phyloP scores from a whole-genome alignment of 2,329 filamentous ascomycete species.

The Exophiala xenobiotica region DNA sequence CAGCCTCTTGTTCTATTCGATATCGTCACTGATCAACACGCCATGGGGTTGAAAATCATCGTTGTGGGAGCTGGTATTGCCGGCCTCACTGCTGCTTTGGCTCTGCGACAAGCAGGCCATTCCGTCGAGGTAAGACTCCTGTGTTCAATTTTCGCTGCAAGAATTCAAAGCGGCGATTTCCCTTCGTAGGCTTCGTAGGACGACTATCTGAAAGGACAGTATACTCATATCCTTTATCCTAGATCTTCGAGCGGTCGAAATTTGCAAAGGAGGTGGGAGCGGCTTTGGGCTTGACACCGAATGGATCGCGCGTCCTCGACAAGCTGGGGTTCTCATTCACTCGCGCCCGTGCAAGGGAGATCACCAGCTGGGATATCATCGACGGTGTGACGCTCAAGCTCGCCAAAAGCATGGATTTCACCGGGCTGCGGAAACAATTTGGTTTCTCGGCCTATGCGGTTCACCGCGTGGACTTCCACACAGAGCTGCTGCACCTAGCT shows the following conservation, averaged over 20 bases:
- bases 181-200: no score
- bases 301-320: conserved; percentile 31
- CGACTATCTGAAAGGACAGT: no score
- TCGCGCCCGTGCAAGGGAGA: conserved; percentile 10
- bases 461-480: conserved; percentile 43
- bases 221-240: no score
- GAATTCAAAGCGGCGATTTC: no score
- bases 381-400: neutral
- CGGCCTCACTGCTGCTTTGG: conserved; percentile 42
- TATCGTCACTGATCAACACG: neutral
- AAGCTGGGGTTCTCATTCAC: conserved; percentile 28
- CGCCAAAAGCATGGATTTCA: conserved; percentile 3
- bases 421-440: neutral
- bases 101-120: conserved; percentile 54
- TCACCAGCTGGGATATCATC: conserved; percentile 4
- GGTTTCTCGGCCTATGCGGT: conserved; percentile 28
- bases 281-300: conserved; percentile 33
- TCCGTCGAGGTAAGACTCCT: conserved; percentile 46
- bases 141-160: neutral
- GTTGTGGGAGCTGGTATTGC: conserved; percentile 39
- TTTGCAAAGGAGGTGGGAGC: conserved; percentile 34
- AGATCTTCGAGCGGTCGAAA: conserved; percentile 33
- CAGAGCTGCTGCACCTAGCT: conserved; percentile 35
- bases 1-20: no score
- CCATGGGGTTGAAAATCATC: conserved; percentile 31